A percentile compares a stretch with the other conserved stretches of the same genome.
Evolutionary conservation across 2,329 filamentous ascomycete species (phyloP).

Genomic region (Aspergillus eucalypticola): DNA sequence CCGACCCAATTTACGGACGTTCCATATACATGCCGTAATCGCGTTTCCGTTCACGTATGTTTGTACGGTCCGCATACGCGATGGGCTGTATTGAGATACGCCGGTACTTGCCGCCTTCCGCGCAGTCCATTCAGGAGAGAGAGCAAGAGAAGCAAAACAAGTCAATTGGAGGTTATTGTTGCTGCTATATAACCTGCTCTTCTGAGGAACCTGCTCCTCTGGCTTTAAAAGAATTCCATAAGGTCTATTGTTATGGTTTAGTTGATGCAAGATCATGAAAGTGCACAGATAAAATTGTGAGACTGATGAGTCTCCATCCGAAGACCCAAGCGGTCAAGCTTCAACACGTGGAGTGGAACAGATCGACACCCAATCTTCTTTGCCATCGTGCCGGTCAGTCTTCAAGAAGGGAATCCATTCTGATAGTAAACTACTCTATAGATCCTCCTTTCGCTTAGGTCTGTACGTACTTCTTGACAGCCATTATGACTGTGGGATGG

Average conservation of each 20-base stretch:
- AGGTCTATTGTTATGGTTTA: background rate
- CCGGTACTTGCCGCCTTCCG: background rate
- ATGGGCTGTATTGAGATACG: background rate
- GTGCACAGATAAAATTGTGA: background rate
- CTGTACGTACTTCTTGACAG: too few relatives aligned
- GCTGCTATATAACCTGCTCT: too few relatives aligned
- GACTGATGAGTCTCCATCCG: background rate
- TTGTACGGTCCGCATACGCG: background rate
- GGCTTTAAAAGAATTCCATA: background rate
- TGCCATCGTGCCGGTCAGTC: conserved; percentile 9
- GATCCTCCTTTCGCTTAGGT: background rate
- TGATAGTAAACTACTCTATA: background rate
- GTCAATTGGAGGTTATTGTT: too few relatives aligned
- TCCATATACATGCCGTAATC: background rate
- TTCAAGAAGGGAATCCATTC: background rate
- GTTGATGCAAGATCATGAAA: background rate
- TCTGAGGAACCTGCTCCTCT: too few relatives aligned
- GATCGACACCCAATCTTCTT: conserved; percentile 22
- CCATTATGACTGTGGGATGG: too few relatives aligned
- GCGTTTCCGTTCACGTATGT: background rate
- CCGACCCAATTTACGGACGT: background rate
- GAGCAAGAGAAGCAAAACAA: too few relatives aligned
- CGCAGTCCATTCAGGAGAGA: background rate
- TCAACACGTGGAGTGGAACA: conserved; percentile 33
- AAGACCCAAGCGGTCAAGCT: conserved; percentile 27